Evolutionary conservation across 164 flowering plant genomes (phyloP).

Genomic region (Umbellularia californica): DNA sequence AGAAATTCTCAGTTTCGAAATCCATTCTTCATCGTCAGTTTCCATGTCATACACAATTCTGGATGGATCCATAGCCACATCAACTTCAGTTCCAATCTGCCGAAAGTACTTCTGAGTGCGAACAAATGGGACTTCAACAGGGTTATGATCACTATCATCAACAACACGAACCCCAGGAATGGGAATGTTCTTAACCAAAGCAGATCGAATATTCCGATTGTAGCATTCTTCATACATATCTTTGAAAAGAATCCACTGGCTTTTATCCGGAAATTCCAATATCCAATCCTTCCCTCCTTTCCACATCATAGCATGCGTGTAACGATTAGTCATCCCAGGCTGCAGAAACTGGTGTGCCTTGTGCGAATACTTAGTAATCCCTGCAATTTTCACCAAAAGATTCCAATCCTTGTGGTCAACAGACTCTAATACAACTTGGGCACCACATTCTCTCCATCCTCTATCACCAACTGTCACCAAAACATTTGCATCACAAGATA

Average conservation of each 20-base stretch:
- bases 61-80: conserved; percentile 83
- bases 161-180: conserved; percentile 85
- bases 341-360: conserved; percentile 87
- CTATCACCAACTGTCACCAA: conserved; percentile 61
- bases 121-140: conserved; percentile 43
- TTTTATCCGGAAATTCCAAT: conserved; percentile 83
- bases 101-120: conserved; percentile 55
- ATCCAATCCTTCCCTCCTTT: conserved; percentile 97
- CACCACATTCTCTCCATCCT: conserved; percentile 94
- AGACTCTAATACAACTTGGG: conserved; percentile 56
- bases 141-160: conserved; percentile 64
- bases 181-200: conserved; percentile 80
- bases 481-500: conserved; percentile 73
- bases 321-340: conserved; percentile 87
- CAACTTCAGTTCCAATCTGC: conserved; percentile 78
- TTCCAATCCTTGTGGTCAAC: conserved; percentile 83
- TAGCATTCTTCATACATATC: conserved; percentile 96
- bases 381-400: conserved; percentile 65
- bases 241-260: conserved; percentile 84
- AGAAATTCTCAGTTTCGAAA: conserved; percentile 27
- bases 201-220: conserved; percentile 80
- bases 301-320: conserved; percentile 98
- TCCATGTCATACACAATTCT: conserved; percentile 94
- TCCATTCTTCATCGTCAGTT: conserved; percentile 88
- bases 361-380: conserved; percentile 58